Evolutionary conservation across 2,329 filamentous ascomycete species (phyloP).

Genomic region (Phialophora expanda): DNA sequence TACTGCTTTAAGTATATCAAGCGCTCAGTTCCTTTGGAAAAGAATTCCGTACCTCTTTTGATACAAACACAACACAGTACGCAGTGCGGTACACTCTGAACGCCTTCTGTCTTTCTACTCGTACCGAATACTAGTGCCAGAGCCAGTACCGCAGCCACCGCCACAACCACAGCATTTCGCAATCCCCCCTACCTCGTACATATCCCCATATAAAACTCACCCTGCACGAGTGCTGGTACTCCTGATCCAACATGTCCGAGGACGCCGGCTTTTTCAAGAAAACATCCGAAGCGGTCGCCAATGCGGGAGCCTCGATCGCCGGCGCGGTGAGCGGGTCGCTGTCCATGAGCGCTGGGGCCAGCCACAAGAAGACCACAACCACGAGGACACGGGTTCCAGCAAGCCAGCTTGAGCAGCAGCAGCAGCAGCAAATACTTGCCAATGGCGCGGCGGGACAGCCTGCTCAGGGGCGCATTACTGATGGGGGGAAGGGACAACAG

Average conservation of each 20-base stretch:
- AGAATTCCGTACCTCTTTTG: not conserved
- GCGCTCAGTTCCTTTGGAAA: not conserved
- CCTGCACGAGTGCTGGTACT: not conserved
- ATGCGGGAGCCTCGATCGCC: slow-evolving; percentile 30
- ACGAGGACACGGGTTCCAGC: slow-evolving; percentile 24
- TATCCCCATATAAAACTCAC: no score
- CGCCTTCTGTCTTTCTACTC: not conserved
- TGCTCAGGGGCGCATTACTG: slow-evolving; percentile 26
- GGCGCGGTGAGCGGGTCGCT: slow-evolving; percentile 37
- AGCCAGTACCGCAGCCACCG: not conserved
- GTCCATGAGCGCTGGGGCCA: slow-evolving; percentile 31
- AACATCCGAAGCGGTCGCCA: slow-evolving; percentile 37
- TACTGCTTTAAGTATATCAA: not conserved
- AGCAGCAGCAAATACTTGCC: slow-evolving; percentile 24
- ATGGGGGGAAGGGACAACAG: slow-evolving; percentile 26
- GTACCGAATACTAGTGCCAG: not conserved
- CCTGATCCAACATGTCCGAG: slow-evolving; percentile 23
- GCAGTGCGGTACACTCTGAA: not conserved
- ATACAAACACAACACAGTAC: not conserved
- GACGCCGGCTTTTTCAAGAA: slow-evolving; percentile 34
- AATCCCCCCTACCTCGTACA: not conserved
- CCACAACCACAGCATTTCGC: not conserved
- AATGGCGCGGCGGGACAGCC: slow-evolving; percentile 41
- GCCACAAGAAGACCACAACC: slow-evolving; percentile 37
- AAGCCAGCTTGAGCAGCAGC: slow-evolving; percentile 18